Base-by-base conservation (phyloP, 2,329 filamentous ascomycete species). In the Diaporthe nobilis region DNA sequence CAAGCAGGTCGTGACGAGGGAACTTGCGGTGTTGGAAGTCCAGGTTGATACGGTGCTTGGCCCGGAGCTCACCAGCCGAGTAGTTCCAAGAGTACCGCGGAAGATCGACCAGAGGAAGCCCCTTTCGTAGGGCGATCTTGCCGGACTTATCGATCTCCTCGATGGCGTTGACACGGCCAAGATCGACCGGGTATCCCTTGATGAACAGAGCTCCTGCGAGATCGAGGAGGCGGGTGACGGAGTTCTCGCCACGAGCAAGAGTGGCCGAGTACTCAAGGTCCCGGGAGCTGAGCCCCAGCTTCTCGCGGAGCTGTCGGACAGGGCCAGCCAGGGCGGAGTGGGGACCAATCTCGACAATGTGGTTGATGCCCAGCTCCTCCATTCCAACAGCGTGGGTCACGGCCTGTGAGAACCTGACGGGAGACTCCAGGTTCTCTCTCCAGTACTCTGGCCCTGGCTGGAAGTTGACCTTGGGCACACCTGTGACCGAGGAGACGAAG, bases 21-120 rank as follows among this genome's bases (percentile, higher is more conserved):
- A 82, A 81, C 8, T 79, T 79, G 2, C 85, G 80, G 67, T 82
- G 81, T 9, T 85, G 81, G 37, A 82, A 81, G 1, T 82, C 82
- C 12, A 80, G 80, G 49, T 82, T 85, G 2, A 82, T 53, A 8
- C 84, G 82, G 0, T 83, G 81, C 76, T 84, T 83, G 37, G 79
- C 80, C 85, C 85, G 84, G 57, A 34, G 37, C 34, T 74, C 51
- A 34, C 81, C 79, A 5, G 81, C 82, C 25, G 82, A 81, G 78
- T 88, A 86, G 75, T 88, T 85, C 86, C 86, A 89, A 5, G 84
- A 83, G 76, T 89, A 89, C 1, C 80, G 80, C 6, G 87, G 86
- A 6, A 89, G 78, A 78, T 83, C 84, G 13, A 55, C 44, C 20
- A n/a, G 37, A 12, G 42, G 51, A 53, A 53, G 51, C 4, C 51